A percentile compares a stretch with the other conserved stretches of the same genome.
Evolutionary conservation across 345 rosid genomes (phyloP).

Genomic region (Dimocarpus longan): DNA sequence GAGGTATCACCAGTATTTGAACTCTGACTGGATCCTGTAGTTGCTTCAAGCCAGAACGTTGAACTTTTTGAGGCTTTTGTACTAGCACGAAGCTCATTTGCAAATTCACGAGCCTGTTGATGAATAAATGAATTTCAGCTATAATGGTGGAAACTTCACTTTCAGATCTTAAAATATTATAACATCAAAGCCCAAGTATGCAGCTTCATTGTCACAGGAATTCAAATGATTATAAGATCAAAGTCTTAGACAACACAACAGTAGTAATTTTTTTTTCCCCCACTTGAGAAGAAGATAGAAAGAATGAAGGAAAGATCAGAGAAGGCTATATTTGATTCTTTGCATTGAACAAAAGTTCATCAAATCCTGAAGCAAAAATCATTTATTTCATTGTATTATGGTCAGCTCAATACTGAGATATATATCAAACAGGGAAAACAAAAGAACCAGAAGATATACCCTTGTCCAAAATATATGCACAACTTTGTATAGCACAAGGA

Average conservation of each 20-base stretch:
- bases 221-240: not conserved
- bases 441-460: not conserved
- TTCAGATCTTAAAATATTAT: not conserved
- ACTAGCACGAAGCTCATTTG: slow-evolving; percentile 99
- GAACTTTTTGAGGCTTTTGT: slow-evolving; percentile 96
- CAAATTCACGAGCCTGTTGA: slow-evolving; percentile 94
- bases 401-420: slow-evolving; percentile 5
- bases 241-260: not conserved
- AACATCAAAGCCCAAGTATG: not conserved
- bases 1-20: slow-evolving; percentile 72
- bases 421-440: not conserved
- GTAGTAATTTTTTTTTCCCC: not conserved
- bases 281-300: not conserved
- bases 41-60: slow-evolving; percentile 94
- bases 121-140: slow-evolving; percentile 18
- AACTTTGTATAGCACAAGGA: not conserved
- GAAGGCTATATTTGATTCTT: not conserved
- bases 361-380: not conserved
- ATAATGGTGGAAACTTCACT: not conserved
- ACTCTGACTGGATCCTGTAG: slow-evolving; percentile 80
- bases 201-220: not conserved
- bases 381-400: not conserved
- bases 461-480: not conserved
- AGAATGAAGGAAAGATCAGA: not conserved
- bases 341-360: not conserved